Conservation (phyloP, 2,329 filamentous ascomycete genomes). For the Daldinia eschscholtzii region DNA sequence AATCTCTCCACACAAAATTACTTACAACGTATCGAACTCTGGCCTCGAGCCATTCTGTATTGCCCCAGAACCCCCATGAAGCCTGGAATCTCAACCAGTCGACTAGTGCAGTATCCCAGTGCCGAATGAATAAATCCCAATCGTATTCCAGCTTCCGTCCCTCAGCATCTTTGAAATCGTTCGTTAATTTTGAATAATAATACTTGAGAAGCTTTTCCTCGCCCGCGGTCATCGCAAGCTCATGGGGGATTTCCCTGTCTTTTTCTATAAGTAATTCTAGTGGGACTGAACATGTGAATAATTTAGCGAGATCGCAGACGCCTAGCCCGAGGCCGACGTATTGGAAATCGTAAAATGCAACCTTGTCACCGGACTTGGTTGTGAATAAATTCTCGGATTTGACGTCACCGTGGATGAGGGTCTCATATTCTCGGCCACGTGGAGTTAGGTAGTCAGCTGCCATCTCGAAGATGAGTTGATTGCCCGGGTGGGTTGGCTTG, state of each 20-base stretch:
- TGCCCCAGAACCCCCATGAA: conserved; percentile 73
- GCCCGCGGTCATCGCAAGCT: conserved; percentile 62
- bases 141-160: conserved; percentile 58
- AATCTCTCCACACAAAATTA: conserved; percentile 60
- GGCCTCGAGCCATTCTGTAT: conserved; percentile 69
- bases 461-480: conserved; percentile 62
- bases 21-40: conserved; percentile 64
- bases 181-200: conserved; percentile 60
- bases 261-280: conserved; percentile 60
- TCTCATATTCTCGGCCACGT: conserved; percentile 59
- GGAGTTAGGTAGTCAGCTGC: conserved; percentile 66
- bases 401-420: conserved; percentile 76
- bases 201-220: conserved; percentile 64
- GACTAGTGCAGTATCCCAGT: conserved; percentile 76
- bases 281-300: conserved; percentile 76
- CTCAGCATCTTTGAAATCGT: conserved; percentile 29
- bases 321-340: conserved; percentile 74
- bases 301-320: conserved; percentile 74
- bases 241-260: conserved; percentile 50
- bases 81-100: conserved; percentile 75
- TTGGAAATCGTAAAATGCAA: conserved; percentile 78
- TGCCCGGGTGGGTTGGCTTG: conserved; percentile 41
- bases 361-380: conserved; percentile 59
- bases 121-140: conserved; percentile 66
- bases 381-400: conserved; percentile 78